These are phyloP conservation scores for Acer negundo DNA, from an alignment of 345 rosid species.

Conservation along the genomic window DNA sequence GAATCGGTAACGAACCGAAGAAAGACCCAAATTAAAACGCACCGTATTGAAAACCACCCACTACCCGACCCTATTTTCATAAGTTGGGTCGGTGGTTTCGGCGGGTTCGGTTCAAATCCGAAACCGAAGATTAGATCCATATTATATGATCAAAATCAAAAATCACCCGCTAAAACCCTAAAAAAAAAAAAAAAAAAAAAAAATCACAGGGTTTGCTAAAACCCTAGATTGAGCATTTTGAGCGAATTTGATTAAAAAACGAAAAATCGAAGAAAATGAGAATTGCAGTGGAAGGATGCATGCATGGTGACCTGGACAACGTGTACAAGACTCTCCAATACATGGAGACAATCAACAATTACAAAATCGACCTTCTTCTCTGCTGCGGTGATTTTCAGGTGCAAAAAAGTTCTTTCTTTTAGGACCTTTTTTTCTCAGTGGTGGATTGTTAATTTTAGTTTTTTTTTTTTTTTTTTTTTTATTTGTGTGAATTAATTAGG, in stretches of 20 bases:
- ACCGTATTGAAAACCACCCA: neutral
- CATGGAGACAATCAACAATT: constrained; percentile 51
- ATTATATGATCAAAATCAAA: neutral
- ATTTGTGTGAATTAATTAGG: constrained; percentile 33
- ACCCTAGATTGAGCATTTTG: neutral
- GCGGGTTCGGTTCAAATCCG: neutral
- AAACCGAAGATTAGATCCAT: neutral
- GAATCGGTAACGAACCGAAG: too few relatives aligned
- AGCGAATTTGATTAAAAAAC: neutral
- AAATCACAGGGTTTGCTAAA: neutral
- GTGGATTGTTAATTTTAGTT: neutral
- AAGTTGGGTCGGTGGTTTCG: neutral
- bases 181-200: too few relatives aligned
- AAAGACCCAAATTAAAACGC: too few relatives aligned
- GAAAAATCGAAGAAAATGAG: constrained; percentile 43
- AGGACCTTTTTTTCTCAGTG: neutral
- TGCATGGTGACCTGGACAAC: constrained; percentile 93
- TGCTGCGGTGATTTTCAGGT: constrained; percentile 98
- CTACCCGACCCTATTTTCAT: neutral
- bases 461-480: neutral
- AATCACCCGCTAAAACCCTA: constrained; percentile 8
- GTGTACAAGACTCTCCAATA: constrained; percentile 69
- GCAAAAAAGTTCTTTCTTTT: neutral
- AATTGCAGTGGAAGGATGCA: constrained; percentile 96
- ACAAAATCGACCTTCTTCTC: constrained; percentile 88